Conservation (phyloP, 1,284 basidiomycete species). For the Malassezia japonica region DNA sequence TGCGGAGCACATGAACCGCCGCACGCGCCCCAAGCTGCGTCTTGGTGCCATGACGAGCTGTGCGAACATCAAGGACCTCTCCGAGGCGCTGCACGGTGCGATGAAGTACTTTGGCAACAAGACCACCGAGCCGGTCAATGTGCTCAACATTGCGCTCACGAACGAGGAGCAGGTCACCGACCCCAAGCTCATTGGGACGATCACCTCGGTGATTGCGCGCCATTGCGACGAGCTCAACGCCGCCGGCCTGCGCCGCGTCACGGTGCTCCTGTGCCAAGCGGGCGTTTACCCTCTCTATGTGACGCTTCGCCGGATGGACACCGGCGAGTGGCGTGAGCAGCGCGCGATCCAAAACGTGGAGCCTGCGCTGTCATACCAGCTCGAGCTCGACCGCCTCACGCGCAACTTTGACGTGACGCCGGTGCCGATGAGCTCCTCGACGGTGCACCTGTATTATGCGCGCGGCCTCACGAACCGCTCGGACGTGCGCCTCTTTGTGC, state of each 20-base stretch:
- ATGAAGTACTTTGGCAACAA: conserved; percentile 32
- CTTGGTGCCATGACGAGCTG: conserved; percentile 46
- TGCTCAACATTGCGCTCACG: conserved; percentile 64
- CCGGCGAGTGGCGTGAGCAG: conserved; percentile 80
- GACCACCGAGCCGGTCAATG: conserved; percentile 49
- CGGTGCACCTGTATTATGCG: conserved; percentile 67
- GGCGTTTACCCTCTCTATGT: conserved; percentile 90
- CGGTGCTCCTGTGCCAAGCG: conserved; percentile 80
- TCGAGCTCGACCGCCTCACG: conserved; percentile 88
- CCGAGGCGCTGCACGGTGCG: conserved; percentile 32
- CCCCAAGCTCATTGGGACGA: not conserved
- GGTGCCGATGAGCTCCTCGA: conserved; percentile 64
- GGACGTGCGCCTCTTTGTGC: conserved; percentile 86
- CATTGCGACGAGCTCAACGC: conserved; percentile 62
- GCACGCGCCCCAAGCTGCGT: conserved; percentile 32
- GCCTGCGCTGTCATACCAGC: conserved; percentile 93
- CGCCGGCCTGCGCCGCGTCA: conserved; percentile 81
- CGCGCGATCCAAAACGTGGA: conserved; percentile 96
- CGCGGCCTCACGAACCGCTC: conserved; percentile 90
- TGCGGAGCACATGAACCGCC: conserved; percentile 27
- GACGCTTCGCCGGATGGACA: conserved; percentile 64
- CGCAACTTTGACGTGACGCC: conserved; percentile 87
- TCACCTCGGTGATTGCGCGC: conserved; percentile 65
- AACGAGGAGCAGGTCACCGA: conserved; percentile 49
- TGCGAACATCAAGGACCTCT: conserved; percentile 28